These are phyloP conservation scores for Physcomitrium patens DNA, from an alignment of 225 moss, liverwort and hornwort genomes.

Conservation along the genomic window DNA sequence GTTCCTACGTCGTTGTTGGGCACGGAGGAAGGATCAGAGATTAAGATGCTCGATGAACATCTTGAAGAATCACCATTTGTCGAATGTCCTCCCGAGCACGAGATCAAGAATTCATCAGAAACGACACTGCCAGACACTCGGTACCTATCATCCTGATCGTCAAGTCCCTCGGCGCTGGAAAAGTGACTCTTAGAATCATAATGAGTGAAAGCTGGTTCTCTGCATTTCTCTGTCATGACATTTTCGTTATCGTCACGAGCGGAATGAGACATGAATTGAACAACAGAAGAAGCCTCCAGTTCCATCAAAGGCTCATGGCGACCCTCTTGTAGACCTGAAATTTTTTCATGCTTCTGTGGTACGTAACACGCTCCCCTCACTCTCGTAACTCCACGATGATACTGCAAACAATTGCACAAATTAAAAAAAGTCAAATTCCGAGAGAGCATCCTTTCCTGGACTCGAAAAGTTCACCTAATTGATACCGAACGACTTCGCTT, in stretches of 20 bases:
- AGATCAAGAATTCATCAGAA: not conserved
- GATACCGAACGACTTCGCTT: slow-evolving; percentile 17
- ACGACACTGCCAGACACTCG: not conserved
- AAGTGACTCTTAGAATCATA: not conserved
- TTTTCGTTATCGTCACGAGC: slow-evolving; percentile 7
- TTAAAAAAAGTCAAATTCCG: not conserved
- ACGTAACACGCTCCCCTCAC: slow-evolving; percentile 12
- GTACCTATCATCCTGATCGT: not conserved
- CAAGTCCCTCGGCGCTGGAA: not conserved
- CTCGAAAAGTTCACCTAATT: slow-evolving; percentile 23
- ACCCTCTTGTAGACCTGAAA: slow-evolving; percentile 7
- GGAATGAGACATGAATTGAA: slow-evolving; percentile 9
- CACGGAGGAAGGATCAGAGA: not conserved
- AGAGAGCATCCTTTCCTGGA: not conserved
- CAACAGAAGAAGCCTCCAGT: slow-evolving; percentile 13
- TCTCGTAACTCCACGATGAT: slow-evolving; percentile 20
- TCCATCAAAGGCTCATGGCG: not conserved
- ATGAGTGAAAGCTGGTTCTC: slow-evolving; percentile 3
- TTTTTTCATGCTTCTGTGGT: slow-evolving; percentile 15
- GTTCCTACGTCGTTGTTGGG: not conserved
- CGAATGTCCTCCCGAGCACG: slow-evolving; percentile 3
- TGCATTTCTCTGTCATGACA: slow-evolving; percentile 4
- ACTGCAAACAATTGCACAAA: not conserved
- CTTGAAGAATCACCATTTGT: slow-evolving; percentile 3
- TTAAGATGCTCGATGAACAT: not conserved